Evolutionary conservation across 371 early-diverging fungal species (phyloP).

Genomic region (Gilbertella persicaria): DNA sequence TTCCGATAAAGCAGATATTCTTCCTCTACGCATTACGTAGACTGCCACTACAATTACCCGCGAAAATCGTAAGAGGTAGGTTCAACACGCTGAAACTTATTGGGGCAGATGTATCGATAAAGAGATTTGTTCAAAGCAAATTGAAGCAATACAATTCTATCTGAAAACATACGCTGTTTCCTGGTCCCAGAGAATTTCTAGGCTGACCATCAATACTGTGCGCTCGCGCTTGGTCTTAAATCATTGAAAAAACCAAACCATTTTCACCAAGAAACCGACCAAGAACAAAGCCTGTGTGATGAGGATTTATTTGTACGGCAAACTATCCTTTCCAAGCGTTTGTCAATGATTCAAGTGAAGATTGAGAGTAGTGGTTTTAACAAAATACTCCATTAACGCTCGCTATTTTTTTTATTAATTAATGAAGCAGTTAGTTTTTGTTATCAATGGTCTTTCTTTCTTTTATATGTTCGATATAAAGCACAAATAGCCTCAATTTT

Average conservation of each 20-base stretch:
- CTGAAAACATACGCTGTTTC: slow-evolving; percentile 5
- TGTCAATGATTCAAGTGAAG: slow-evolving; percentile 1
- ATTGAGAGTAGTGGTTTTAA: slow-evolving; percentile 2
- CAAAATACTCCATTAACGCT: slow-evolving; percentile 6
- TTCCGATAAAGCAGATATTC: too few species aligned
- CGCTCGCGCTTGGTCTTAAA: slow-evolving; percentile 9
- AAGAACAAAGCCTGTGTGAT: slow-evolving; percentile 11
- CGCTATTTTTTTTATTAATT: background rate
- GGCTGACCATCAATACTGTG: background rate
- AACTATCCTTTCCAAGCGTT: slow-evolving; percentile 2
- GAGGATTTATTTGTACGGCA: slow-evolving; percentile 5
- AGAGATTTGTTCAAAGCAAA: slow-evolving; percentile 7
- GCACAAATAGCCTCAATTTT: slow-evolving; percentile 6
- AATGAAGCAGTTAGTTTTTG: slow-evolving; percentile 5
- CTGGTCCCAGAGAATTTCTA: slow-evolving; percentile 4
- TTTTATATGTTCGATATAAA: slow-evolving; percentile 4
- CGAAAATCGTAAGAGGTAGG: too few species aligned
- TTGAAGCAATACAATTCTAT: slow-evolving; percentile 4
- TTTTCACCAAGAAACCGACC: slow-evolving; percentile 7
- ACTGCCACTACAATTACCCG: too few species aligned
- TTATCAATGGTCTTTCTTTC: slow-evolving; percentile 4
- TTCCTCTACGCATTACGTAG: too few species aligned
- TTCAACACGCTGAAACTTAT: too few species aligned
- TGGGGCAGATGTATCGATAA: too few species aligned
- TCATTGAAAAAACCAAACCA: slow-evolving; percentile 1